A percentile compares a stretch with the other conserved stretches of the same genome.
These are phyloP conservation scores for Ramalina intermedia DNA, from an alignment of 495 filamentous ascomycete species.

Conservation along the genomic window DNA sequence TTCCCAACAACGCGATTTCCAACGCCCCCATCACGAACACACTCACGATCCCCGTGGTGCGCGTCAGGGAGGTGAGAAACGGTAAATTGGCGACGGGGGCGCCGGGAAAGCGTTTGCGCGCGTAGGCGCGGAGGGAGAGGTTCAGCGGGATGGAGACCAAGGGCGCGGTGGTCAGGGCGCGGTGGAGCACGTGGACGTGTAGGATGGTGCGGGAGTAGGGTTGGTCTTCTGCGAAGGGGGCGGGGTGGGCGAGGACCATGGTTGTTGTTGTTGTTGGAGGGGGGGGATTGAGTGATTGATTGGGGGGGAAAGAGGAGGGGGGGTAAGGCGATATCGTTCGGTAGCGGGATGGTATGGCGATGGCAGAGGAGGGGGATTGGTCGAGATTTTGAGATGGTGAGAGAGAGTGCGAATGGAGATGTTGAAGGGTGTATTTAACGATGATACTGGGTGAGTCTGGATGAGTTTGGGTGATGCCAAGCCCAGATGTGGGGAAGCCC, in stretches of 20 bases:
- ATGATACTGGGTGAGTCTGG: no score
- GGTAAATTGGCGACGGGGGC: conserved; percentile 1
- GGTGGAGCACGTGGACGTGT: conserved; percentile 39
- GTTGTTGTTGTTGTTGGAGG: neutral
- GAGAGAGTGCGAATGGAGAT: neutral
- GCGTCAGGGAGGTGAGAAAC: conserved; percentile 18
- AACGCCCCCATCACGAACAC: conserved; percentile 16
- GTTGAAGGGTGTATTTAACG: no score
- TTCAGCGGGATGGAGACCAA: conserved; percentile 25
- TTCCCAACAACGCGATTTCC: conserved; percentile 20
- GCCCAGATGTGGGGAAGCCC: no score
- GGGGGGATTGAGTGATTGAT: neutral
- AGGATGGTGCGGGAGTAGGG: conserved; percentile 36
- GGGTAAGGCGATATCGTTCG: neutral
- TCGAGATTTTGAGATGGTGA: neutral
- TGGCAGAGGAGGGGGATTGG: neutral
- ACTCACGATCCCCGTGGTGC: conserved; percentile 22
- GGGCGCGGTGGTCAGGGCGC: conserved; percentile 35
- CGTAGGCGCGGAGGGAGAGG: conserved; percentile 8
- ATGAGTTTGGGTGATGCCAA: no score
- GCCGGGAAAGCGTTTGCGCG: conserved; percentile 6
- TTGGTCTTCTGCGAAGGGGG: conserved; percentile 48
- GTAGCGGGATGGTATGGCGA: neutral
- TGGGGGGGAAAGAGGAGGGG: neutral
- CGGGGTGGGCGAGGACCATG: conserved; percentile 38